Evolutionary conservation across 352 stramenopile genomes (phyloP), one percentile per base, ranked within the genome.

Genomic region (Pythium utonaiense): DNA sequence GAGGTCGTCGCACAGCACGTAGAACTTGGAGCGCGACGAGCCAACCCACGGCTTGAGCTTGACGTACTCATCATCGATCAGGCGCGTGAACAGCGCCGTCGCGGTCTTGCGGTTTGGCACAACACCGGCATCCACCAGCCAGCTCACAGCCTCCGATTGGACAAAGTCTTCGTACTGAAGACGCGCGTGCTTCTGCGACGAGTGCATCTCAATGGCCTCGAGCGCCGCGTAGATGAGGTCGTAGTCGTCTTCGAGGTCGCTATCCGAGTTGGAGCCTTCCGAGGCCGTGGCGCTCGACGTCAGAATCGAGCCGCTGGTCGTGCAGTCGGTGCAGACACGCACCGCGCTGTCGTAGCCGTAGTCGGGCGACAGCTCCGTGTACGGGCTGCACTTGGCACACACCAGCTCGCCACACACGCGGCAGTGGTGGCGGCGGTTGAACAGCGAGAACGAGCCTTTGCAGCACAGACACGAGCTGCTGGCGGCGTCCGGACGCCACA

Each of bases 161-260:
- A 92, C 78, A 53, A 94, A 93, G 68, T 91, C 91, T 59, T 89
- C 75, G 73, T 91, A 93, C 69, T 75, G 77, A 31, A 93, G 60
- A 57, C 82, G 83, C n/a, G 76, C 86, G 49, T 80, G 71, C 65
- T 93, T 93, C 50, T 85, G 60, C 13, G 58, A 77, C 49, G 84
- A 88, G 36, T 88, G 71, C 9, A 70, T 70, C n/a, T 74, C 77
- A 61, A 93, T 73, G 48, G 88, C 70, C 14, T 93, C 79, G 13
- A 91, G 71, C 14, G 84, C 80, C 17, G 65, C 54, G 47, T 83
- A 74, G 19, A 91, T 55, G 8, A 86, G 69, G 33, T 89, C 78
- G 25, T 89, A 75, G 38, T 67, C 60, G 44, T 62, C 61, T 27
- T 86, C 75, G 6, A 76, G 49, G 47, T 83, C 81, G 40, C 75